phyloP scores from a whole-genome alignment of 257 asterid species.

The Solanum chiquidenum region DNA sequence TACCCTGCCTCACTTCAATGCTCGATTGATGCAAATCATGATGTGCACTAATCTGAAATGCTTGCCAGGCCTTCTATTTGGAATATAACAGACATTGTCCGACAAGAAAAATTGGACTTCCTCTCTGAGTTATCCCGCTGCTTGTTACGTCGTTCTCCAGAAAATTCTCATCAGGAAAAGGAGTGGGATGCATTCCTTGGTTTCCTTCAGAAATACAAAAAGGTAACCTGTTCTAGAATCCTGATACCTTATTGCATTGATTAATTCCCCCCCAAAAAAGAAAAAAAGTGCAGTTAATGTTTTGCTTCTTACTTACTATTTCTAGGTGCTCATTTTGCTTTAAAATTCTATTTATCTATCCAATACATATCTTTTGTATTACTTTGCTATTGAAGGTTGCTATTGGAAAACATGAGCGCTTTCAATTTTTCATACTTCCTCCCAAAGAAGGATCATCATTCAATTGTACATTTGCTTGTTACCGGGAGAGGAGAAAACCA shows the following conservation, averaged over 20 bases:
- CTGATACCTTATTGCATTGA: not conserved
- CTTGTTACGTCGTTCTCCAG: constrained; percentile 31
- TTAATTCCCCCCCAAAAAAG: not conserved
- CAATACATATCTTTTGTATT: not conserved
- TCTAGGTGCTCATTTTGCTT: not conserved
- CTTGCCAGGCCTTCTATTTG: constrained; percentile 38
- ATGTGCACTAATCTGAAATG: not conserved
- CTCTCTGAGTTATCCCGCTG: constrained; percentile 28
- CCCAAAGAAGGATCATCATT: constrained; percentile 17
- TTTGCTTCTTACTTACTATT: not conserved
- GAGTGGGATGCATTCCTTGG: constrained; percentile 49
- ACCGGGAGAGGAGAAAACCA: constrained; percentile 15
- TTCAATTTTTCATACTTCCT: constrained; percentile 41
- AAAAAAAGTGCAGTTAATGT: not conserved
- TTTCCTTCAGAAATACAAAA: constrained; percentile 27
- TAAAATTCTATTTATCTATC: not conserved
- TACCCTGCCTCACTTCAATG: not conserved
- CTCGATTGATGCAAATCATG: constrained; percentile 1
- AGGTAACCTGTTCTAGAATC: constrained; percentile 22
- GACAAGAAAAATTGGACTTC: constrained; percentile 8
- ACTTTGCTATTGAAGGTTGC: constrained; percentile 40
- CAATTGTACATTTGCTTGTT: constrained; percentile 19
- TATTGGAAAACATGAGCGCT: constrained; percentile 23
- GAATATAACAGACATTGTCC: constrained; percentile 24
- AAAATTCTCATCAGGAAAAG: constrained; percentile 37